Base-by-base conservation (phyloP, 2,329 filamentous ascomycete species). In the Cladorrhinum sp. region DNA sequence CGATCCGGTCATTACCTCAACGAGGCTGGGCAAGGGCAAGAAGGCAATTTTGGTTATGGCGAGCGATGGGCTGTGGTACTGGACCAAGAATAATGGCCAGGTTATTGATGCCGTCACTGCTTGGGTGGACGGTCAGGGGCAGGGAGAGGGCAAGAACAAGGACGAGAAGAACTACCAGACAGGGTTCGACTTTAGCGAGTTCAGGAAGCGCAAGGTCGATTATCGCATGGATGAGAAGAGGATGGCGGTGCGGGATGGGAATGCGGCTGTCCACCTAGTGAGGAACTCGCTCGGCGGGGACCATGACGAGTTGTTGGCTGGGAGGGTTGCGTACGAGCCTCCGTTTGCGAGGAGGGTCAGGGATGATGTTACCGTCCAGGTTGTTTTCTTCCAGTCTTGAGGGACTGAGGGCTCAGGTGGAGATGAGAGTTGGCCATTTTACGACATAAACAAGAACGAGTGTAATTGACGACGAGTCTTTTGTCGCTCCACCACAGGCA, bases 341-440 rank as follows among this genome's bases (percentile, higher is more conserved):
- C 91, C 91, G 0, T 86, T 87, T 66, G 88, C 87, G 42, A 80
- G 91, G 64, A 70, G 72, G 53, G 71, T 75, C 51, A 85, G 89
- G 66, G 91, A 95, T 68, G 91, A 95, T 71, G 80, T 94, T 58
- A 95, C 91, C 0, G 88, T 95, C 16, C 89, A 95, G 74, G 90
- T 96, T 30, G 89, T 94, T 62, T 94, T 95, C 77, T 92, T 92
- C 66, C 86, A 86, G 36, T 16, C 6, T 42, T n/a, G 16, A 42
- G 36, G 14, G 26, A 10, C 26, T n/a, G n/a, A n/a, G n/a, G n/a
- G n/a, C n/a, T n/a, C n/a, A n/a, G n/a, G n/a, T n/a, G n/a, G n/a
- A n/a, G n/a, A n/a, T n/a, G n/a, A n/a, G n/a, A n/a, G n/a, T n/a
- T n/a, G n/a, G n/a, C n/a, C n/a, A n/a, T n/a, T n/a, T n/a, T n/a